A percentile compares a stretch with the other conserved stretches of the same genome.
Evolutionary conservation across 805 yeast species (phyloP).

Genomic region (Kuraishia borneana): DNA sequence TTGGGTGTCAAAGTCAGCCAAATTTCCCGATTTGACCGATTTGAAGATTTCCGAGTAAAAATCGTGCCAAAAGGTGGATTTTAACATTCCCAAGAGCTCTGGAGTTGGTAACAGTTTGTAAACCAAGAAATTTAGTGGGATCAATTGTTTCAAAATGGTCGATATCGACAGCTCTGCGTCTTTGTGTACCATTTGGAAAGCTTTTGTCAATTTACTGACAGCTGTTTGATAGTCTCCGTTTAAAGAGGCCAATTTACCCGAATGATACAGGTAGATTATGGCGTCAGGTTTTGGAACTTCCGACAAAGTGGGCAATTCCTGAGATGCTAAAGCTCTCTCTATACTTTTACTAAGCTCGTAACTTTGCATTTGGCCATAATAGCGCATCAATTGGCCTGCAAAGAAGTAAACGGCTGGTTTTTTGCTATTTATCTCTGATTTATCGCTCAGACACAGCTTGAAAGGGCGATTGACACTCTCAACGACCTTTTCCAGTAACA

Average conservation of each 20-base stretch:
- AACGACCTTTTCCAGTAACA: slow-evolving; percentile 13
- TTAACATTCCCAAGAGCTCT: slow-evolving; percentile 31
- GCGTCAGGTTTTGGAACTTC: slow-evolving; percentile 37
- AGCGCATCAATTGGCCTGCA: slow-evolving; percentile 54
- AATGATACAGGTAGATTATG: slow-evolving; percentile 55
- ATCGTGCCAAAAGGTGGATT: too few species aligned
- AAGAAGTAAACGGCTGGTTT: slow-evolving; percentile 59
- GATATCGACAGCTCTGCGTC: slow-evolving; percentile 24
- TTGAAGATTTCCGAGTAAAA: slow-evolving; percentile 38
- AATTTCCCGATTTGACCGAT: slow-evolving; percentile 43
- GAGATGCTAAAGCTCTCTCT: slow-evolving; percentile 55
- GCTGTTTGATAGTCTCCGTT: slow-evolving; percentile 48
- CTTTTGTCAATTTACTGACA: slow-evolving; percentile 37
- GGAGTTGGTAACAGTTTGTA: slow-evolving; percentile 35
- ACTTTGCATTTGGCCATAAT: slow-evolving; percentile 57
- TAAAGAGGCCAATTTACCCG: slow-evolving; percentile 55
- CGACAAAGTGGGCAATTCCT: slow-evolving; percentile 40
- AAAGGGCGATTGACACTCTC: slow-evolving; percentile 53
- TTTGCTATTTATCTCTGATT: slow-evolving; percentile 43
- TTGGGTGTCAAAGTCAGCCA: slow-evolving; percentile 35
- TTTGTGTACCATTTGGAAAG: slow-evolving; percentile 26
- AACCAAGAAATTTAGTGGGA: slow-evolving; percentile 51
- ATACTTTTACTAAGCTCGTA: slow-evolving; percentile 65
- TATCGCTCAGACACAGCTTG: slow-evolving; percentile 69
- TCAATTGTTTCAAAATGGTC: slow-evolving; percentile 40